Evolutionary conservation across 768 basidiomycete genomes (phyloP), one percentile per base, ranked within the genome.

Genomic region (Cystobasidium tubakii): DNA sequence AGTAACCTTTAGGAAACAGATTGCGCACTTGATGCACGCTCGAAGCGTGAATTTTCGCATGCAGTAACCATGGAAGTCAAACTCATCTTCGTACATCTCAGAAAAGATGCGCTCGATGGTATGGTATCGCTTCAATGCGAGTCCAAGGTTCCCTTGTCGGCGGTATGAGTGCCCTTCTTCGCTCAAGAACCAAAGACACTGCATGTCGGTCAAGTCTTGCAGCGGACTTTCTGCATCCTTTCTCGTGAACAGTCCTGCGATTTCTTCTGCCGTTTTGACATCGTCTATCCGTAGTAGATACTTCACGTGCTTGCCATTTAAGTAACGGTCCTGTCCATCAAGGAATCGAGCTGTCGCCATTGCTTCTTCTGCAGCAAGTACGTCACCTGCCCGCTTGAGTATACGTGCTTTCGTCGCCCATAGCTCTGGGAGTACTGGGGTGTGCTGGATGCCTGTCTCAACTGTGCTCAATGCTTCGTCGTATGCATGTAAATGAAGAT

Each of bases 21-120:
- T 82, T 82, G 80, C 89, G 74, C 77, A 97, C 95, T 87, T 86
- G 66, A 90, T 75, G 80, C 98, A 98, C 15, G 91, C 87, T 66
- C 88, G 89, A 39, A 98, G 82, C 9, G 90, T 95, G 78, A 88
- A 90, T 77, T 90, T 92, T 66, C 96, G 88, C 77, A 97, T 77
- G 76, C 91, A 91, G 81, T 97, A 99, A 7, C 89, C 87, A 80
- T 99, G 96, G 85, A 99, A 99, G 81, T 99, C 96, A 77, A 89
- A 97, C 82, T 98, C 93, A 77, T 97, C 92, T 76, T 96, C 92
- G 76, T 90, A 86, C 66, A 79, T 74, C 19, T 90, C 89, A 66
- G 88, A 85, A 80, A 95, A 97, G 19, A 88, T 82, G 90, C 91
- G 74, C 73, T 87, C 86, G 55, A 94, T 83, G 33, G 87, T 85